Evolutionary conservation across 768 basidiomycete species (phyloP).

Genomic region (Fistulinella prunicolor): DNA sequence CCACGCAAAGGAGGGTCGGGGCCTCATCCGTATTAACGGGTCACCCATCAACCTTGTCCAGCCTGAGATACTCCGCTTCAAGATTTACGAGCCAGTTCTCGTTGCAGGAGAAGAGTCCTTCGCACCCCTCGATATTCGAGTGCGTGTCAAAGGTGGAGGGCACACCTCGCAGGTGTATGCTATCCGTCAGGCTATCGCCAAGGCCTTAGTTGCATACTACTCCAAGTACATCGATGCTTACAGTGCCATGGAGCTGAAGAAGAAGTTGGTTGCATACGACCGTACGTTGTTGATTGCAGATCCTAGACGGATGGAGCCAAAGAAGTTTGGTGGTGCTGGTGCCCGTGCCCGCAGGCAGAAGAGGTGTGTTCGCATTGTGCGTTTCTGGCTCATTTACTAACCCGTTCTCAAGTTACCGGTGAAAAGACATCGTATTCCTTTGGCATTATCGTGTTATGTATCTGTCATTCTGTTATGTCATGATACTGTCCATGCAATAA

Average conservation of each 20-base stretch:
- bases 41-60: constrained; percentile 94
- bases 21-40: constrained; percentile 95
- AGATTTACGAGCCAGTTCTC: constrained; percentile 97
- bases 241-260: constrained; percentile 97
- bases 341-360: constrained; percentile 98
- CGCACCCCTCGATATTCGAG: constrained; percentile 86
- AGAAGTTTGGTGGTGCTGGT: constrained; percentile 99
- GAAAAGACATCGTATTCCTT: constrained; percentile 32
- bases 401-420: constrained; percentile 62
- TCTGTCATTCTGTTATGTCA: constrained; percentile 36
- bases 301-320: constrained; percentile 97
- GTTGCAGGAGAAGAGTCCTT: constrained; percentile 91
- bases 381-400: constrained; percentile 11
- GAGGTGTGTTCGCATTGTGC: constrained; percentile 48
- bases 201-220: constrained; percentile 97
- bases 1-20: constrained; percentile 93
- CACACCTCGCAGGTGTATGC: constrained; percentile 99
- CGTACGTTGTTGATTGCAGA: constrained; percentile 87
- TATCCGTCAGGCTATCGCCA: constrained; percentile 97
- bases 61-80: constrained; percentile 94
- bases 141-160: constrained; percentile 98
- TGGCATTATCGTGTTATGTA: constrained; percentile 46
- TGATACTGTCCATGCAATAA: constrained; percentile 35
- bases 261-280: constrained; percentile 96
- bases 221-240: constrained; percentile 98